Evolutionary conservation across 2,329 filamentous ascomycete species (phyloP).

Genomic region (Lachnellula willkommii): DNA sequence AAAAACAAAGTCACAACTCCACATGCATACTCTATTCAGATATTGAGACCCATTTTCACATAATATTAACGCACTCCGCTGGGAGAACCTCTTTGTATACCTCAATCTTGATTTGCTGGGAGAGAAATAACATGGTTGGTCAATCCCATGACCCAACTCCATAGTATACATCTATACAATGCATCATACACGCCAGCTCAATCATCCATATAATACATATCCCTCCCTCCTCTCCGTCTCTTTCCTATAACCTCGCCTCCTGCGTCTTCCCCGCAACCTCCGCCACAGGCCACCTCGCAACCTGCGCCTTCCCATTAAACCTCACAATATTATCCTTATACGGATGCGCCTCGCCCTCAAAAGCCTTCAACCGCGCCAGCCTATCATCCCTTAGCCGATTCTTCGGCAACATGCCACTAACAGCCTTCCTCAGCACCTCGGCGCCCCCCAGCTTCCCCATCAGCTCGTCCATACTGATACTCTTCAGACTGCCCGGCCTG

Average conservation of each 20-base stretch:
- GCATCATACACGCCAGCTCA: not conserved
- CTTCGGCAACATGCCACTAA: conserved; percentile 96
- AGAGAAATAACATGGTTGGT: not conserved
- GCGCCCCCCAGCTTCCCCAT: conserved; percentile 91
- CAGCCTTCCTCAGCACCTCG: conserved; percentile 85
- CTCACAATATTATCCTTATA: conserved; percentile 83
- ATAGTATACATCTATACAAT: conserved; percentile 13
- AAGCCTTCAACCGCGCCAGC: conserved; percentile 85
- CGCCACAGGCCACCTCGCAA: conserved; percentile 24
- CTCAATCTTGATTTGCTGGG: not conserved
- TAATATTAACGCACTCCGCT: not conserved
- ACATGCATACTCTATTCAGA: too few species aligned
- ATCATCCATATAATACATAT: conserved; percentile 11
- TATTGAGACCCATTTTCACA: too few species aligned
- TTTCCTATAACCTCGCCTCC: conserved; percentile 3
- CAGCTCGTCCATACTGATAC: conserved; percentile 90
- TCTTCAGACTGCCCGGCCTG: conserved; percentile 76
- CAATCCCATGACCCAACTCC: not conserved
- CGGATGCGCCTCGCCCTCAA: conserved; percentile 87
- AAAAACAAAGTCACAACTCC: too few species aligned
- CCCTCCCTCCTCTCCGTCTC: not conserved
- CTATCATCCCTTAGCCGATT: conserved; percentile 86
- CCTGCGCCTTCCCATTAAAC: conserved; percentile 51
- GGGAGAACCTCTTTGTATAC: too few species aligned
- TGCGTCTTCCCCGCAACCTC: conserved; percentile 1